These are phyloP conservation scores for Diplodia mutila DNA, from an alignment of 2,329 filamentous ascomycete genomes.

Conservation along the genomic window DNA sequence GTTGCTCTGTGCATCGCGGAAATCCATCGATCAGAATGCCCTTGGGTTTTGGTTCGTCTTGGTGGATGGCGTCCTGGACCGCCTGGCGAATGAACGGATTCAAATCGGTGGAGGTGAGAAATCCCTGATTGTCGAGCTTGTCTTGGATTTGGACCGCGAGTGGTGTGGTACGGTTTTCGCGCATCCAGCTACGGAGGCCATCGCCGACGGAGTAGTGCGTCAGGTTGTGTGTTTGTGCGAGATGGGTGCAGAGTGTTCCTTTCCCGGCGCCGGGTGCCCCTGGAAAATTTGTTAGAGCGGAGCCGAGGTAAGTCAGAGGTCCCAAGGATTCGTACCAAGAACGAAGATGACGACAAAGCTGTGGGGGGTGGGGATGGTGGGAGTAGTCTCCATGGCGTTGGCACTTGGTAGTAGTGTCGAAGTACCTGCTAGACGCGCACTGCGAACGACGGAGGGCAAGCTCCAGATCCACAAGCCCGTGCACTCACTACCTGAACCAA, in stretches of 20 bases:
- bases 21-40: slow-evolving; percentile 30
- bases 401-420: too few relatives aligned
- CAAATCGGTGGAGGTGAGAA: slow-evolving; percentile 26
- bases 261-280: slow-evolving; percentile 41
- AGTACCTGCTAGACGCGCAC: too few relatives aligned
- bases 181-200: slow-evolving; percentile 29
- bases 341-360: slow-evolving; percentile 25
- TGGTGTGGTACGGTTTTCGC: background rate
- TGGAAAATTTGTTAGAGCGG: slow-evolving; percentile 20
- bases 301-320: background rate
- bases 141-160: slow-evolving; percentile 5
- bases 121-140: slow-evolving; percentile 16
- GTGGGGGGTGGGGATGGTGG: background rate
- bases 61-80: slow-evolving; percentile 10
- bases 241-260: slow-evolving; percentile 37
- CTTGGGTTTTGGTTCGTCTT: background rate
- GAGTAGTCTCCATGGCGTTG: background rate
- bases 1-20: slow-evolving; percentile 26
- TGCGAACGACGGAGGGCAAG: background rate
- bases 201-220: slow-evolving; percentile 38
- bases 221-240: slow-evolving; percentile 30
- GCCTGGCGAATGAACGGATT: slow-evolving; percentile 25
- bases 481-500: too few relatives aligned
- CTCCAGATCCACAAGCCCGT: too few relatives aligned
- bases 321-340: slow-evolving; percentile 22